Percentiles rank a stretch among this genome's conserved stretches.
phyloP scores from a whole-genome alignment of 148 eudicot species.

The Rhododendron mucronatum region DNA sequence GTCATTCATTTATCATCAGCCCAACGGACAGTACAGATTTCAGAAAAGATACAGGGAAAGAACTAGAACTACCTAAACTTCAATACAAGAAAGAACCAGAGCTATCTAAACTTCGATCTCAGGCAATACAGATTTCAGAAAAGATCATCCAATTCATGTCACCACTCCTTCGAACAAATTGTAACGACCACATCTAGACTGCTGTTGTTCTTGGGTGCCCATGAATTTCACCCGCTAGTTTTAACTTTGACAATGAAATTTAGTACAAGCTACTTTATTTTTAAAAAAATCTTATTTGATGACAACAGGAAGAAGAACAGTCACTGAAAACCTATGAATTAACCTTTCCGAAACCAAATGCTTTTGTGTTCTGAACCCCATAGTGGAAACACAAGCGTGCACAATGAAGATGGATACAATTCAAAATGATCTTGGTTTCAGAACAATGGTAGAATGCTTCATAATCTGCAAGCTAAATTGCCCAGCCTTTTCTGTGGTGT shows the following conservation, averaged over 20 bases:
- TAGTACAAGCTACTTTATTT: too few relatives aligned
- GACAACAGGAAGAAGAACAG: background rate
- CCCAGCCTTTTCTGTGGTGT: constrained; percentile 71
- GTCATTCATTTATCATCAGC: too few relatives aligned
- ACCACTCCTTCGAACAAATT: background rate
- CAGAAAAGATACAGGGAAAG: too few relatives aligned
- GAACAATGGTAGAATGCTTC: constrained; percentile 66
- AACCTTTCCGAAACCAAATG: background rate
- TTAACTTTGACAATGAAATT: too few relatives aligned
- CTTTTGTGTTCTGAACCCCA: background rate
- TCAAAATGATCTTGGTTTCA: constrained; percentile 46
- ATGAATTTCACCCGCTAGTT: too few relatives aligned
- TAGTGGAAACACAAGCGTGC: background rate
- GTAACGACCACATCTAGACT: background rate
- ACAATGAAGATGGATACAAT: background rate
- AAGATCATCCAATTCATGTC: background rate
- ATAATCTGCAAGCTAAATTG: constrained; percentile 65
- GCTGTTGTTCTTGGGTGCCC: background rate
- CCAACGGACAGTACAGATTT: too few relatives aligned
- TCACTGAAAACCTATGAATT: background rate
- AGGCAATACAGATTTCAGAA: too few relatives aligned
- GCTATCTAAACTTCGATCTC: too few relatives aligned
- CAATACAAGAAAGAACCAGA: too few relatives aligned
- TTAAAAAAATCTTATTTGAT: too few relatives aligned
- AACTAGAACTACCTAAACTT: too few relatives aligned